A percentile compares a stretch with the other conserved stretches of the same genome.
phyloP scores from a whole-genome alignment of 106 monocot species.

The Acorus calamus region DNA sequence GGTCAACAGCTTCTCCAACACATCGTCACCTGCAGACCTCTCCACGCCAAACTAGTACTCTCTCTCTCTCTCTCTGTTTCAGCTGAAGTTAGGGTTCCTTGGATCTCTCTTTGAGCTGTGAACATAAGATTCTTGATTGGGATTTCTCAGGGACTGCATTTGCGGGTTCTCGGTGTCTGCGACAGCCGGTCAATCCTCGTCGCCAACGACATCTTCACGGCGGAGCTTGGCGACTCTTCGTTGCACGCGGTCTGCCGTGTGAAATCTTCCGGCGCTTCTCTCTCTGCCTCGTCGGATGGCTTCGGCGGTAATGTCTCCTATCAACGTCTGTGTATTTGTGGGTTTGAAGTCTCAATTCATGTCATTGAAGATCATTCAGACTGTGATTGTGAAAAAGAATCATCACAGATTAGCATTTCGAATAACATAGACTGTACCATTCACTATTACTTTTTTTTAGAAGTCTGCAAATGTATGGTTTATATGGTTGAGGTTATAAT shows the following conservation, averaged over 20 bases:
- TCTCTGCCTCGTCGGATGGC: slow-evolving; percentile 22
- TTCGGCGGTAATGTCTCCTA: slow-evolving; percentile 14
- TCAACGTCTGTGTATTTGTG: not conserved
- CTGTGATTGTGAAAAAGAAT: too few relatives aligned
- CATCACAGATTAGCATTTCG: too few relatives aligned
- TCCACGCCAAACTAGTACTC: slow-evolving; percentile 66
- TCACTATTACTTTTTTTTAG: too few relatives aligned
- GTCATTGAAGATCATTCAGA: not conserved
- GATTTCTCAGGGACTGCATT: slow-evolving; percentile 43
- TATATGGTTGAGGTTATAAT: too few relatives aligned
- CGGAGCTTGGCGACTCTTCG: slow-evolving; percentile 37
- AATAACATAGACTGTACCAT: too few relatives aligned
- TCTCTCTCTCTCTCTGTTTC: not conserved
- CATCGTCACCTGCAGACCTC: slow-evolving; percentile 61
- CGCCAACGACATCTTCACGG: slow-evolving; percentile 32
- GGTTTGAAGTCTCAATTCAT: not conserved
- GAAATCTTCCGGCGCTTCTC: slow-evolving; percentile 59
- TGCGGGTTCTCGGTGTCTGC: slow-evolving; percentile 68
- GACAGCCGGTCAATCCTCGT: slow-evolving; percentile 73
- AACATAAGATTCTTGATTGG: not conserved
- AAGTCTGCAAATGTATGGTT: too few relatives aligned
- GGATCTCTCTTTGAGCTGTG: too few relatives aligned
- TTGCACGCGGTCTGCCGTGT: slow-evolving; percentile 41
- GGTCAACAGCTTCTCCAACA: slow-evolving; percentile 83
- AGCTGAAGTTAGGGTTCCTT: not conserved